Evolutionary conservation across 1,139 yeast genomes (phyloP), one percentile per base, ranked within the genome.

Genomic region (Candida dubliniensis): DNA sequence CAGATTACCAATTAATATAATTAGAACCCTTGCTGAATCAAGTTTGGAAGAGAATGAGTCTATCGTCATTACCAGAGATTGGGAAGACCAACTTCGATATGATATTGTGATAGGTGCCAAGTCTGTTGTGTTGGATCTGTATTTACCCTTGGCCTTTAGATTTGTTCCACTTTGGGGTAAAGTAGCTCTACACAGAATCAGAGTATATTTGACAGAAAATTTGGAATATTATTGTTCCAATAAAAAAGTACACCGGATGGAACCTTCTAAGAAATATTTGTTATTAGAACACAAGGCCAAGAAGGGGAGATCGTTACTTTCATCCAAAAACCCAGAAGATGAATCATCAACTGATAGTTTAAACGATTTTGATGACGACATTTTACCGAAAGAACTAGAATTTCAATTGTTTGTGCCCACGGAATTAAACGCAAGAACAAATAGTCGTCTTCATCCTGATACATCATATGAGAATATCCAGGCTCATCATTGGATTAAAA

Each of bases 41-140:
- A 87, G 89, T 43, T 76, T 85, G 34, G 98, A 93, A 60, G 91
- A 88, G 56, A 84, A 87, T 49, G 99, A 93, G 60, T 98, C 99
- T 0, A 93, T 93, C 43, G 88, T 90, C 5, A 90, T 93, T 34
- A 76, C 87, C 12, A 75, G 95, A 51, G 93, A 87, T 54, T 93
- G 99, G 99, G 98, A 93, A 61, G 91, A 87, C 59, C 90, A 87
- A 59, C 65, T 93, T 34, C 83, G 84, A 53, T 93, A 93, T 59
- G 97, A 93, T 59, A 89, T 93, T 41, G 84, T 89, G 26, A 84
- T 93, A 44, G 95, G 89, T 36, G 86, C 96, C 15, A 93, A 93
- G 61, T 84, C 93, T 15, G 82, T 91, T 44, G 84, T 95, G 2
- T 73, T 93, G 42, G 91, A 95, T 57, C 82, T 93, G 3, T 82